Conservation (phyloP, 768 basidiomycete genomes). For the Paxillus ammoniavirescens region DNA sequence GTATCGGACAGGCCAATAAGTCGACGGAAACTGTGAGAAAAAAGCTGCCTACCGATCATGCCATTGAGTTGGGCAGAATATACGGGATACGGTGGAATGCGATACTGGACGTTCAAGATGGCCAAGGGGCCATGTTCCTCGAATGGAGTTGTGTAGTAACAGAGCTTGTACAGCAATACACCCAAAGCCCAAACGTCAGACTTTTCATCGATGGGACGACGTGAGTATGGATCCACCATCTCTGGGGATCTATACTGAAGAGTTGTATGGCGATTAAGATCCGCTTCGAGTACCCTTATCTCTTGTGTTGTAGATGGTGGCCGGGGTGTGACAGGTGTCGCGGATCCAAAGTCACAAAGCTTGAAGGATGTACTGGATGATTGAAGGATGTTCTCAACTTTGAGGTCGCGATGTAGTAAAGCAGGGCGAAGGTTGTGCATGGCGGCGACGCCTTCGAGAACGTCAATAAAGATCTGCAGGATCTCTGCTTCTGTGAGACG, state of each 20-base stretch:
- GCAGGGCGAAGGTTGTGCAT: constrained; percentile 95
- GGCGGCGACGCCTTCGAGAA: constrained; percentile 93
- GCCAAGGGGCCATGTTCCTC: constrained; percentile 97
- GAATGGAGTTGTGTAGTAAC: constrained; percentile 99
- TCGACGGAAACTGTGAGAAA: constrained; percentile 3
- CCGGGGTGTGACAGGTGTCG: constrained; percentile 65
- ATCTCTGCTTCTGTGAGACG: constrained; percentile 95
- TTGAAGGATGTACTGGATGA: constrained; percentile 84
- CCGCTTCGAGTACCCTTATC: constrained; percentile 82
- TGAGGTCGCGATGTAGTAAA: constrained; percentile 94
- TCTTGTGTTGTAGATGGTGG: constrained; percentile 81
- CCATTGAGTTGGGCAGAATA: constrained; percentile 83
- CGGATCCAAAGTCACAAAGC: constrained; percentile 97
- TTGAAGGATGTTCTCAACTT: constrained; percentile 98
- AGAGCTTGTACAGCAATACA: constrained; percentile 95
- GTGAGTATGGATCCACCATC: constrained; percentile 89
- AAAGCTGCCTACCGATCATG: constrained; percentile 65
- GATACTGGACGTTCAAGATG: constrained; percentile 95
- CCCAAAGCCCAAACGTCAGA: constrained; percentile 98
- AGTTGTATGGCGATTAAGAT: constrained; percentile 93
- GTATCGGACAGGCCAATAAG: constrained; percentile 10
- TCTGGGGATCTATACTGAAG: constrained; percentile 98
- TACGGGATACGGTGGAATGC: constrained; percentile 82
- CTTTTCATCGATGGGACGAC: constrained; percentile 87
- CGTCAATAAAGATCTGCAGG: constrained; percentile 95